Evolutionary conservation across 495 filamentous ascomycete genomes (phyloP), one percentile per base, ranked within the genome.

Genomic region (Penicillium roqueforti): DNA sequence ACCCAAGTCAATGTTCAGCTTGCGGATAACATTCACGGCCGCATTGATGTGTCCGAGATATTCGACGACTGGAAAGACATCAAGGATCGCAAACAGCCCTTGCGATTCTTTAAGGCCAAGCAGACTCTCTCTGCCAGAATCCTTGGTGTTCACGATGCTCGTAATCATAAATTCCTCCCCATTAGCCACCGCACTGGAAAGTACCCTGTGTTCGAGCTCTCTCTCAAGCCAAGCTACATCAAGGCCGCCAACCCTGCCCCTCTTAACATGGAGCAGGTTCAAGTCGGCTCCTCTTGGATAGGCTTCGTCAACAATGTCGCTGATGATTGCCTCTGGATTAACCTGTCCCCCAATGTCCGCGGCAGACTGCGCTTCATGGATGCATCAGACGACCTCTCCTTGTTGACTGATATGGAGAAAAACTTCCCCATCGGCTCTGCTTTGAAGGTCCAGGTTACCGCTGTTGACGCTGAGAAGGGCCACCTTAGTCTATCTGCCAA

Each of bases 1-100:
- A 96, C 91, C 0, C 93, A 97, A 63, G 72, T 98, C 47, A 96
- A 97, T 59, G 89, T 97, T 18, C 82, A 86, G 54, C 78, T 97
- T 51, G 89, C 90, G 38, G 90, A 96, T 62, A 91, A 91, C 61
- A 76, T 97, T 32, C 89, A 92, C 66, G 93, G 92, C 19, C 87
- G 93, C 19, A 84, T 98, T 42, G 91, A 96, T 63, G 80, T 92
- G 0, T 93, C 92, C 10, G 89, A 96, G 61, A 63, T 91, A 31
- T 98, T 91, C 63, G 88, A 97, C 65, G 76, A 76, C 3, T 96
- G 87, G 85, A 87, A 93, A 28, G 85, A 90, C 29, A 90, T 98
- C 63, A 77, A 83, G 49, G 84, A 96, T 54, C 83, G 81, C 34
- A 96, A 92, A 67, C 72, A 81, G 42, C 93, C 93, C 2, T 71